Evolutionary conservation across 345 rosid species (phyloP).

Genomic region (Aquilaria yunnanensis): DNA sequence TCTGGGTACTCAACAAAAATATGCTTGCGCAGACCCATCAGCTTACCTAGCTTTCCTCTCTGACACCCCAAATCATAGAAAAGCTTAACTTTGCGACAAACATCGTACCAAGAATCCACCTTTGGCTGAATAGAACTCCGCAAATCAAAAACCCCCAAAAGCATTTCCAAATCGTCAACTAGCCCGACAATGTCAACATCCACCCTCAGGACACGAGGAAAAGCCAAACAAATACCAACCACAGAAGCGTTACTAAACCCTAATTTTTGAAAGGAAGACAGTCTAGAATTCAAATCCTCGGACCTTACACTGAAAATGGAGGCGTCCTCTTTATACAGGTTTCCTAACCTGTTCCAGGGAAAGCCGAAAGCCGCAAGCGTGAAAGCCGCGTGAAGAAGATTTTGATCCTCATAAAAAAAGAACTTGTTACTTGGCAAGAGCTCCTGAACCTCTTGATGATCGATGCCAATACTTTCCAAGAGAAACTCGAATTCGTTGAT

Average conservation of each 20-base stretch:
- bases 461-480: conserved; percentile 72
- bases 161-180: conserved; percentile 33
- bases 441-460: conserved; percentile 29
- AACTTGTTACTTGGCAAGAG: conserved; percentile 48
- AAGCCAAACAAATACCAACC: conserved; percentile 53
- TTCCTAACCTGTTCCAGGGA: conserved; percentile 65
- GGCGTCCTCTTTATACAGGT: conserved; percentile 44
- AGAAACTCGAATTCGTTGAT: conserved; percentile 74
- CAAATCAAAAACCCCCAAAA: conserved; percentile 37
- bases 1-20: conserved; percentile 34
- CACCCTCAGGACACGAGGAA: conserved; percentile 38
- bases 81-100: conserved; percentile 37
- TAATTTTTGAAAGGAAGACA: conserved; percentile 25
- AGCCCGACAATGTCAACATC: conserved; percentile 27
- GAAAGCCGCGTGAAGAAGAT: conserved; percentile 34
- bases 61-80: conserved; percentile 46
- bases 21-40: conserved; percentile 32
- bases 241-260: conserved; percentile 37
- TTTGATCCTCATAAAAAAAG: conserved; percentile 51
- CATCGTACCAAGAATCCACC: conserved; percentile 41
- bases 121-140: conserved; percentile 31
- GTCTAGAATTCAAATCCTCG: conserved; percentile 29
- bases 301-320: conserved; percentile 35
- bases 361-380: conserved; percentile 55
- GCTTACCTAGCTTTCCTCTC: conserved; percentile 40